phyloP scores from a whole-genome alignment of 2,329 filamentous ascomycete species.

The Aspergillus caelatus region DNA sequence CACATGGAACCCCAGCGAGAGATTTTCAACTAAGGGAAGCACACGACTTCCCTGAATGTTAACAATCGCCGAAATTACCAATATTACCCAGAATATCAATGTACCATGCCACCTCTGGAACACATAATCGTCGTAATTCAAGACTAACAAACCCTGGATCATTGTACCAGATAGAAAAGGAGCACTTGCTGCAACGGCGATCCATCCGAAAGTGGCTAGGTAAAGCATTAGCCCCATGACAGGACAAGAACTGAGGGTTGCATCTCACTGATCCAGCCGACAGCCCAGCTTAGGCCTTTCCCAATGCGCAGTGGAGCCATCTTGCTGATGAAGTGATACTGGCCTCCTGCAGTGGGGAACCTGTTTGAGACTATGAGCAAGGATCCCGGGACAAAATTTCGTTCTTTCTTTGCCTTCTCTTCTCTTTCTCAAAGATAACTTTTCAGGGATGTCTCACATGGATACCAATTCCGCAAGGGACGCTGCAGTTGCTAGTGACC shows the following conservation, averaged over 20 bases:
- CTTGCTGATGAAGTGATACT: slow-evolving; percentile 14
- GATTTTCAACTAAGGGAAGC: slow-evolving; percentile 5
- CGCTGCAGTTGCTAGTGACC: too few species aligned
- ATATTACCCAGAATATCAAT: slow-evolving; percentile 12
- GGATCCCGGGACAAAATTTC: too few species aligned
- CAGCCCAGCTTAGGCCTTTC: slow-evolving; percentile 9
- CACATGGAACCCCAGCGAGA: slow-evolving; percentile 5
- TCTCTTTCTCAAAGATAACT: too few species aligned
- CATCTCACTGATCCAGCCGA: slow-evolving; percentile 10
- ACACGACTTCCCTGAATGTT: slow-evolving; percentile 11
- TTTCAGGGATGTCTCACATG: too few species aligned
- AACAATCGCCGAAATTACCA: neutral
- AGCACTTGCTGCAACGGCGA: slow-evolving; percentile 32
- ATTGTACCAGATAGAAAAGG: slow-evolving; percentile 50
- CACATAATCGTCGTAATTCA: slow-evolving; percentile 45
- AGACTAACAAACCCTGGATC: slow-evolving; percentile 48
- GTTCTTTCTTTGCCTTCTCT: too few species aligned
- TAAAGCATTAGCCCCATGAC: too few species aligned
- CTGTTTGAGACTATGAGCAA: neutral
- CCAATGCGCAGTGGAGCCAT: neutral
- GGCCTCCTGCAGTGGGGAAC: slow-evolving; percentile 15
- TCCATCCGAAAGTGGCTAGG: slow-evolving; percentile 14
- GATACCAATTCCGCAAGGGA: too few species aligned
- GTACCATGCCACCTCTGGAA: slow-evolving; percentile 47
- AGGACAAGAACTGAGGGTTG: too few species aligned